Percentiles rank a stretch among this genome's conserved stretches.
These are phyloP conservation scores for Fonsecaea nubica DNA, from an alignment of 2,329 filamentous ascomycete genomes.

Conservation along the genomic window DNA sequence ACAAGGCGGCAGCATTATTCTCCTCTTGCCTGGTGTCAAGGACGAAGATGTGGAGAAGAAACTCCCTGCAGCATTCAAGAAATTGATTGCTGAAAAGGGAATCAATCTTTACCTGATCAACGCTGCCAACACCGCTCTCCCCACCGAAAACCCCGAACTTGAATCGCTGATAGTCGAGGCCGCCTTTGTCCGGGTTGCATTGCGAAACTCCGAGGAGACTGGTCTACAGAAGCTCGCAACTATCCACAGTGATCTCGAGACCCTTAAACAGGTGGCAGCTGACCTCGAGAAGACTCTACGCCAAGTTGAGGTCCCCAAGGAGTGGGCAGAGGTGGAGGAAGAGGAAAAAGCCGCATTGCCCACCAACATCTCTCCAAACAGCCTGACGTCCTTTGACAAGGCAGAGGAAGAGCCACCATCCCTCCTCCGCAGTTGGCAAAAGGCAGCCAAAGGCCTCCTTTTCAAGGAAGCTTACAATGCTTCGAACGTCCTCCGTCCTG, in stretches of 20 bases:
- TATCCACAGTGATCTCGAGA: constrained; percentile 65
- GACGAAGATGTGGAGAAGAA: constrained; percentile 89
- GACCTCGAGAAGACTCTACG: constrained; percentile 73
- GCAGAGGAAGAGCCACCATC: constrained; percentile 71
- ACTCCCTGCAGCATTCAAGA: constrained; percentile 73
- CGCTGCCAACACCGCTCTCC: constrained; percentile 68
- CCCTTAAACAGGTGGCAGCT: constrained; percentile 65
- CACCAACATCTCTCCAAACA: constrained; percentile 73
- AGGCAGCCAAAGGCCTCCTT: constrained; percentile 81
- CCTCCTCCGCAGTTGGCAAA: constrained; percentile 77
- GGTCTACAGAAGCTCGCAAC: constrained; percentile 70
- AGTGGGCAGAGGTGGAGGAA: constrained; percentile 74
- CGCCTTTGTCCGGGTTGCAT: constrained; percentile 79
- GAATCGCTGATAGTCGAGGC: constrained; percentile 76
- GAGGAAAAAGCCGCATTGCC: constrained; percentile 62
- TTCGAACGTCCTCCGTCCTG: constrained; percentile 75
- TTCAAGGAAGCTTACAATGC: constrained; percentile 96
- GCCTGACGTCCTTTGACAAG: constrained; percentile 82
- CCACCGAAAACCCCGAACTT: constrained; percentile 67
- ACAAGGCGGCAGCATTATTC: constrained; percentile 72
- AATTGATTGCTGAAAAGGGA: constrained; percentile 71
- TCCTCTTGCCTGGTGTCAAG: constrained; percentile 80
- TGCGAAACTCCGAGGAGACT: constrained; percentile 68
- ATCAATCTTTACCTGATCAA: constrained; percentile 79
- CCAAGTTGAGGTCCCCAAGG: constrained; percentile 74